phyloP scores from a whole-genome alignment of 345 rosid genomes.

The Eucalyptus brandiana region DNA sequence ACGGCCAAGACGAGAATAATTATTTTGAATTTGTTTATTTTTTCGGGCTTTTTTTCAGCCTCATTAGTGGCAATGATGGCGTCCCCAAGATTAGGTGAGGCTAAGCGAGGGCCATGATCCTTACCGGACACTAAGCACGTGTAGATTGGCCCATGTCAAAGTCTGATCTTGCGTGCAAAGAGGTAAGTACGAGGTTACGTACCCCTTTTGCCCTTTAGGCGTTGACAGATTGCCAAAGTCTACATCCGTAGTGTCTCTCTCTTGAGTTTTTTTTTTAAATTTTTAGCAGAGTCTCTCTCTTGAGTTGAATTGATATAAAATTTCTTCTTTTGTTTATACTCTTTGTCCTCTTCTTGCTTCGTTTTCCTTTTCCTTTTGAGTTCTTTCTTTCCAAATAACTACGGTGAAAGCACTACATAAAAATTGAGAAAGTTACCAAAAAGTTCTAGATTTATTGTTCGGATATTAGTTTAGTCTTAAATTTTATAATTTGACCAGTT shows the following conservation, averaged over 20 bases:
- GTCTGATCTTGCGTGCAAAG: background rate
- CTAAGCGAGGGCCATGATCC: no score
- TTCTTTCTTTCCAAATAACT: background rate
- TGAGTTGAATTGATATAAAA: background rate
- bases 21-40: no score
- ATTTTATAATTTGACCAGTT: background rate
- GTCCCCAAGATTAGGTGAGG: no score
- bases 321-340: background rate
- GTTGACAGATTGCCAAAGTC: background rate
- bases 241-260: background rate
- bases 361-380: background rate
- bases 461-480: rapidly evolving
- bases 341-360: background rate
- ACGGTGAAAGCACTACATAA: no score
- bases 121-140: no score
- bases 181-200: background rate
- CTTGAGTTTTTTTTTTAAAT: background rate
- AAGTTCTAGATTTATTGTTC: background rate
- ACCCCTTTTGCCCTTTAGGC: background rate
- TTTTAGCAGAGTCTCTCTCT: background rate
- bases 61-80: no score
- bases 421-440: background rate
- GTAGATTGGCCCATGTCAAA: background rate
- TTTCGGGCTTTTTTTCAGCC: no score
- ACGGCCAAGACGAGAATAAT: rapidly evolving